Conservation (phyloP, 1,284 basidiomycete species). For the Spongispora temasekensis region DNA sequence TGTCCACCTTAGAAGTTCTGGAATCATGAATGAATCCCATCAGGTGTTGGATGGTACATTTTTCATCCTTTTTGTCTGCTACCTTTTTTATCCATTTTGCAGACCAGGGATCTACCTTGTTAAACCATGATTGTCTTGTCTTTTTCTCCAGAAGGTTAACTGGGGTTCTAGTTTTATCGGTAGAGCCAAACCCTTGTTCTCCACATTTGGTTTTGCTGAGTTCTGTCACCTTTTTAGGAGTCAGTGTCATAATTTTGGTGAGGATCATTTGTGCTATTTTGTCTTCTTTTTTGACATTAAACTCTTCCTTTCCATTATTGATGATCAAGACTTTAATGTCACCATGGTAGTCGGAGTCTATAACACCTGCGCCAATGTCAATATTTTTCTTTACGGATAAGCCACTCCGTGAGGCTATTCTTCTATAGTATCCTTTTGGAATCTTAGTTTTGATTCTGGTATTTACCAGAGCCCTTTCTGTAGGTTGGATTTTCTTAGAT, state of each 20-base stretch:
- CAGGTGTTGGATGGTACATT: not conserved
- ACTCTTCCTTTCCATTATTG: no score
- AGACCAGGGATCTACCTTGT: not conserved
- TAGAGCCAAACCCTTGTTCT: not conserved
- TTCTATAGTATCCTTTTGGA: not conserved
- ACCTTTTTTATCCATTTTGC: not conserved
- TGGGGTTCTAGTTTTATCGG: not conserved
- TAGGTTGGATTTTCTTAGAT: no score
- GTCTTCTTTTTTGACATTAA: no score
- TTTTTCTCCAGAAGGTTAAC: no score
- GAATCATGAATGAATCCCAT: not conserved
- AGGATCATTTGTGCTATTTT: not conserved
- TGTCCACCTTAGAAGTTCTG: accelerated
- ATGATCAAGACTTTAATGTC: not conserved
- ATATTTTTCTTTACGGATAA: not conserved
- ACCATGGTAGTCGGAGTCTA: not conserved
- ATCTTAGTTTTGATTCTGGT: not conserved
- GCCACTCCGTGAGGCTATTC: not conserved
- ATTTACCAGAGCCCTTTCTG: not conserved
- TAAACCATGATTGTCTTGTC: not conserved
- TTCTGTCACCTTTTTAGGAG: no score
- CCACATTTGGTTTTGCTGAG: not conserved
- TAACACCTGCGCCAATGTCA: no score
- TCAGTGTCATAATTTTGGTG: not conserved
- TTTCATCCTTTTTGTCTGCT: not conserved